phyloP scores from a whole-genome alignment of 1,284 basidiomycete species.

The Coriolopsis trogii region DNA sequence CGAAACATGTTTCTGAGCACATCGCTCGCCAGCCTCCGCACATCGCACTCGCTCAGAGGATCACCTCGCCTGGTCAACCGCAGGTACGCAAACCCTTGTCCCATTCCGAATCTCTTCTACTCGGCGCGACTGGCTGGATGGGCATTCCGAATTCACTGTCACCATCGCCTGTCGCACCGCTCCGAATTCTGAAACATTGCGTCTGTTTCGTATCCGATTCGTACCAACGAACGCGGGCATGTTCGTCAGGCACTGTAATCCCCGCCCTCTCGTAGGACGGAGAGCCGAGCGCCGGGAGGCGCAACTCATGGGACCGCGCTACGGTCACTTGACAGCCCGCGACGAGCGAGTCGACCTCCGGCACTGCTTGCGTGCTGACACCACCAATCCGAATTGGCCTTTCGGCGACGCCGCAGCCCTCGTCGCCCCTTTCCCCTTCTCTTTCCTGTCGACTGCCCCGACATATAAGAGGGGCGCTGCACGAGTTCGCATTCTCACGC shows the following conservation, averaged over 20 bases:
- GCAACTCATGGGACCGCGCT: constrained; percentile 15
- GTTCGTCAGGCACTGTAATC: constrained; percentile 9
- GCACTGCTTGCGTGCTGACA: not conserved
- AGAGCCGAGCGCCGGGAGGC: constrained; percentile 4
- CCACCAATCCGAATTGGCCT: constrained; percentile 11
- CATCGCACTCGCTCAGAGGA: no score
- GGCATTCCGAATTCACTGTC: no score
- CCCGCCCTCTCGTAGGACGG: constrained; percentile 12
- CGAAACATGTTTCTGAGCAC: no score
- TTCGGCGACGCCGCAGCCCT: not conserved
- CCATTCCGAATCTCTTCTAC: no score
- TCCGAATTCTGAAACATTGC: no score
- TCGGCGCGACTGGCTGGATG: no score
- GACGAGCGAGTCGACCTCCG: not conserved
- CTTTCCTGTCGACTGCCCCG: not conserved
- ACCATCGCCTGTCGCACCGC: no score
- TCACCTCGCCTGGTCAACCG: no score
- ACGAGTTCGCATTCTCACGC: not conserved
- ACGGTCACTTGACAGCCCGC: constrained; percentile 21
- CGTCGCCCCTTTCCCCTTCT: no score
- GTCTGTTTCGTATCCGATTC: no score
- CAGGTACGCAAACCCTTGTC: no score
- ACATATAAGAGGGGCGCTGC: not conserved
- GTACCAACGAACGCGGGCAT: not conserved
- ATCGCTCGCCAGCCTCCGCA: no score